Base-by-base conservation (phyloP, 768 basidiomycete genomes). In the Gymnopilus dilepis region DNA sequence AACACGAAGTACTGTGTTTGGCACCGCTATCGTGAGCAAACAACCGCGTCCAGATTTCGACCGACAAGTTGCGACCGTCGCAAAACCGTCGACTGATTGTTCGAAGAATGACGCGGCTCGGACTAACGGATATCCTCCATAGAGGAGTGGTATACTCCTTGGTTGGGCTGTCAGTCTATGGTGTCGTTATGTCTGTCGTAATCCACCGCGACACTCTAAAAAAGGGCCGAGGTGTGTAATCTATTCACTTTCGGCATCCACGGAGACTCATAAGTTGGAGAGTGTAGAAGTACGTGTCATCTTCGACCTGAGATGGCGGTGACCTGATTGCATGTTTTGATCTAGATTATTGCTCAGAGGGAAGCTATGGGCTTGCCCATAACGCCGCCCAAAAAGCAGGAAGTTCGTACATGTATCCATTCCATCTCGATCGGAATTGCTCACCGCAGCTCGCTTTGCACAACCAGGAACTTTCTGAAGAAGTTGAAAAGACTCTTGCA, bases 181-280 rank as follows among this genome's bases (percentile, higher is more conserved):
- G 84, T 4, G 70, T 86, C n/a, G 80, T 74, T 24, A 79, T 84
- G 69, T 83, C 84, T 21, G 77, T 83, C 37, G 68, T 77, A 24
- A 78, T 85, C 4, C 87, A 89, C 69, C 76, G 74, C 22, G 80
- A 86, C 50, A 86, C 84, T 3, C 71, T 88, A 62, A 76, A 77
- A 52, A 76, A 80, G 56, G 85, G 84, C 56, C 77, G 80, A 84
- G 86, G 87, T 86, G 71, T 59, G 83, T 74, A 51, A 45, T 24
- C 26, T 17, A 37, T 30, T 31, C 30, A 34, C 41, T 26, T 58
- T n/a, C 17, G 28, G 38, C 37, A 15, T 15, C 55, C 17, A 12
- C 42, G 24, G 42, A 26, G 28, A 47, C 55, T 66, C 59, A 48
- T 56, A 57, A 26, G 59, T 42, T 30, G 50, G 47, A 60, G 41